Percentiles rank a stretch among this genome's conserved stretches.
Conservation (phyloP, 805 yeast genomes). For the Metschnikowia peoriensis region DNA sequence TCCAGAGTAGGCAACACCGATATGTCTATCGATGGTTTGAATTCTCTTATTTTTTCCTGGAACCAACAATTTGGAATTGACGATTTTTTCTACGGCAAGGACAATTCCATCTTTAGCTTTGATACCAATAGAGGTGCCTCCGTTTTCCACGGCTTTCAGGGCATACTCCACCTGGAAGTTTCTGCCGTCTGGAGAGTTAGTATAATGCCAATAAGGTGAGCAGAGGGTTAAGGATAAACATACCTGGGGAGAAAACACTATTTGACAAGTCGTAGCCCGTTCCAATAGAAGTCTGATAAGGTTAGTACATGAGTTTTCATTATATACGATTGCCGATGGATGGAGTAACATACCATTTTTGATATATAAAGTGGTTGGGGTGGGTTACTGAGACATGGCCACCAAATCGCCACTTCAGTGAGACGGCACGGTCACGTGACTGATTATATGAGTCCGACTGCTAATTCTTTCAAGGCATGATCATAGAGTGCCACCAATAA, state of each 20-base stretch:
- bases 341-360: slow-evolving; percentile 4
- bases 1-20: slow-evolving; percentile 95
- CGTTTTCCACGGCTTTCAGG: slow-evolving; percentile 94
- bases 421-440: slow-evolving; percentile 10
- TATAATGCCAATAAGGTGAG: slow-evolving; percentile 20
- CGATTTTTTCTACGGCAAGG: slow-evolving; percentile 94
- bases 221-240: slow-evolving; percentile 18
- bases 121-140: slow-evolving; percentile 93
- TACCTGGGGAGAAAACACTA: slow-evolving; percentile 84
- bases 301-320: slow-evolving; percentile 2
- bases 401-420: slow-evolving; percentile 10
- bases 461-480: neutral
- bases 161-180: slow-evolving; percentile 98
- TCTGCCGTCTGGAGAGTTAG: slow-evolving; percentile 69
- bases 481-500: too few species aligned
- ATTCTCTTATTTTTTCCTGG: slow-evolving; percentile 88
- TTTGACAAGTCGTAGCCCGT: slow-evolving; percentile 98
- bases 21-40: slow-evolving; percentile 89
- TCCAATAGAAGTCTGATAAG: slow-evolving; percentile 72
- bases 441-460: neutral
- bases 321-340: slow-evolving; percentile 1
- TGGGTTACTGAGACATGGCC: neutral
- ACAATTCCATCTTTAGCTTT: slow-evolving; percentile 91
- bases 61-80: slow-evolving; percentile 81
- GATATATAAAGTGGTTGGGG: neutral